Evolutionary conservation across 306 rosid species (phyloP).

Genomic region (Luffa aegyptiaca): DNA sequence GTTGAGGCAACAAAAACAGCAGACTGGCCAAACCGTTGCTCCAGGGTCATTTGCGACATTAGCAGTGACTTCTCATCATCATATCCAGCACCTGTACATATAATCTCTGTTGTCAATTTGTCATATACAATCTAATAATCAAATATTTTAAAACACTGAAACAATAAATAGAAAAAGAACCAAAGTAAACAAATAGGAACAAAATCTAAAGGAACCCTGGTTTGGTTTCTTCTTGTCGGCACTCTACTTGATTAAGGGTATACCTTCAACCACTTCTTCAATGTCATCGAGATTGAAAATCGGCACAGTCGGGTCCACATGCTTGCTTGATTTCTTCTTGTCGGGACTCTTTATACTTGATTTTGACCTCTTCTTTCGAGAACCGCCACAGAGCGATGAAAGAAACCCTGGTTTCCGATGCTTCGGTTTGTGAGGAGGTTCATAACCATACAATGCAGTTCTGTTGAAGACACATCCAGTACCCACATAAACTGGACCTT

Average conservation of each 20-base stretch:
- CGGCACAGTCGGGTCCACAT: conserved; percentile 73
- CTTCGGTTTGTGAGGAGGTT: conserved; percentile 82
- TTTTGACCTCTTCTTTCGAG: conserved; percentile 57
- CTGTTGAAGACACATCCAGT: conserved; percentile 96
- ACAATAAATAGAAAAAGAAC: neutral
- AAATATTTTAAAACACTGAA: neutral
- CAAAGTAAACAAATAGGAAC: neutral
- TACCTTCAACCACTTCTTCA: conserved; percentile 97
- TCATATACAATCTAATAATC: neutral
- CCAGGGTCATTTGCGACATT: conserved; percentile 91
- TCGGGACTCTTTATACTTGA: conserved; percentile 68
- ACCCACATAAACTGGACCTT: conserved; percentile 98
- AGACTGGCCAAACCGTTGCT: conserved; percentile 92
- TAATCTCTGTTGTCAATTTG: neutral
- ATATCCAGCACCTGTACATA: conserved; percentile 65
- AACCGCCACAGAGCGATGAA: conserved; percentile 63
- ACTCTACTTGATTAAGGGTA: too few relatives aligned
- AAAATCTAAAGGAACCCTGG: neutral
- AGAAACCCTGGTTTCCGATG: conserved; percentile 59
- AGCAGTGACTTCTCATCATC: conserved; percentile 82
- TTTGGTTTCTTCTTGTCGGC: too few relatives aligned
- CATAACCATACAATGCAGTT: conserved; percentile 88
- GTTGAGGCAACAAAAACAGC: conserved; percentile 90
- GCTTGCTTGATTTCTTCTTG: conserved; percentile 67
- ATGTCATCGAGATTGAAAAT: conserved; percentile 80